Conservation (phyloP, 352 stramenopile species). For the Phytopythium montanum region DNA sequence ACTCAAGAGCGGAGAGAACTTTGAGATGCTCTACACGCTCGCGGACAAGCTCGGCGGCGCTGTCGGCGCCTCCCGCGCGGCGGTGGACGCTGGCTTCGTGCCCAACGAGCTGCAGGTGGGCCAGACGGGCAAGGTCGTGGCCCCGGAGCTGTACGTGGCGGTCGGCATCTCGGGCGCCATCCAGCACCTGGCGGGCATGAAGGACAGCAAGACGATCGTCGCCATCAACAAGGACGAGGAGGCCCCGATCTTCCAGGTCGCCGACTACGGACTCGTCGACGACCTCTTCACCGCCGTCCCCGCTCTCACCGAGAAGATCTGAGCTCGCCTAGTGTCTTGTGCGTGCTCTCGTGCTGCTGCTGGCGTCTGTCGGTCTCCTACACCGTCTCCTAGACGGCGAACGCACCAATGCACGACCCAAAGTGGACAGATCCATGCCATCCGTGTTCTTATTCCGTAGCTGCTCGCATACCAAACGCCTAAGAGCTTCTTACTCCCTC, state of each 20-base stretch:
- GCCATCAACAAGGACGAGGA: slow-evolving; percentile 99
- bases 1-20: slow-evolving; percentile 98
- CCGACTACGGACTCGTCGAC: slow-evolving; percentile 98
- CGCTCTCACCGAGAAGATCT: slow-evolving; percentile 98
- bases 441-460: neutral
- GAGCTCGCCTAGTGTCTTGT: slow-evolving; percentile 13
- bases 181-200: slow-evolving; percentile 99
- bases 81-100: slow-evolving; percentile 98
- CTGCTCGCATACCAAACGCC: neutral
- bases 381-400: neutral
- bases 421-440: neutral
- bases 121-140: slow-evolving; percentile 99
- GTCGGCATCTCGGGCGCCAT: slow-evolving; percentile 98
- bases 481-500: neutral
- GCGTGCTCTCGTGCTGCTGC: too few species aligned
- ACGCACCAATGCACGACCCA: neutral
- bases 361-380: neutral
- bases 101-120: slow-evolving; percentile 99
- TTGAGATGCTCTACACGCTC: slow-evolving; percentile 96
- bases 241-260: slow-evolving; percentile 98
- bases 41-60: slow-evolving; percentile 97
- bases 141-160: slow-evolving; percentile 96
- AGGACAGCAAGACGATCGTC: slow-evolving; percentile 99
- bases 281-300: slow-evolving; percentile 98
- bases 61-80: slow-evolving; percentile 96